A percentile compares a stretch with the other conserved stretches of the same genome.
Evolutionary conservation across 2,329 filamentous ascomycete genomes (phyloP).

Genomic region (Cercospora zeina): DNA sequence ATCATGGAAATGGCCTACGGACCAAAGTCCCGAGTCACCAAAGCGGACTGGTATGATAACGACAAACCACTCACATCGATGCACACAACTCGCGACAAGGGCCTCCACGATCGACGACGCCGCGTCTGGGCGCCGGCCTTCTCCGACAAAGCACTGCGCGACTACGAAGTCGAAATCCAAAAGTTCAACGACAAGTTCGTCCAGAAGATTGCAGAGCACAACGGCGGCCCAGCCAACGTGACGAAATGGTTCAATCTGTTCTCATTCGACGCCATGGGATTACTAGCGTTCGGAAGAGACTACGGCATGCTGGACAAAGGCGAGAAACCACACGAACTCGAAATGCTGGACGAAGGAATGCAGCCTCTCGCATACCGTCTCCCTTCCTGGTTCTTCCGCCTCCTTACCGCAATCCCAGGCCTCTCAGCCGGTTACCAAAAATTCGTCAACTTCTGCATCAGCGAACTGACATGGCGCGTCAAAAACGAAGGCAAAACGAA

Average conservation of each 20-base stretch:
- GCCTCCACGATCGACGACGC: constrained; percentile 45
- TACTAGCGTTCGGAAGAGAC: constrained; percentile 47
- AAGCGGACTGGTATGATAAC: constrained; percentile 47
- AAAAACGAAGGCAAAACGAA: constrained; percentile 33
- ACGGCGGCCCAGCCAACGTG: constrained; percentile 41
- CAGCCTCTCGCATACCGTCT: constrained; percentile 35
- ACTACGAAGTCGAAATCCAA: constrained; percentile 46
- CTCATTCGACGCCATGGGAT: constrained; percentile 51
- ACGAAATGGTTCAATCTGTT: constrained; percentile 48
- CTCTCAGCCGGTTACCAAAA: constrained; percentile 39
- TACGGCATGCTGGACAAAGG: constrained; percentile 46
- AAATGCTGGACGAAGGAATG: constrained; percentile 43
- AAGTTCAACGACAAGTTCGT: constrained; percentile 44
- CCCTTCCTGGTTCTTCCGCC: constrained; percentile 43
- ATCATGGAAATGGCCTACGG: constrained; percentile 45
- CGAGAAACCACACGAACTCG: constrained; percentile 41
- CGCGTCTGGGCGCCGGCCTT: constrained; percentile 48
- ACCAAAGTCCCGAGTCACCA: constrained; percentile 44
- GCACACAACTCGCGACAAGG: constrained; percentile 43
- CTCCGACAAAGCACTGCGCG: constrained; percentile 45
- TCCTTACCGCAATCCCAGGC: constrained; percentile 42
- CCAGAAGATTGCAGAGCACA: constrained; percentile 35
- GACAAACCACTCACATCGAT: constrained; percentile 43
- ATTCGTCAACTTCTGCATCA: constrained; percentile 44
- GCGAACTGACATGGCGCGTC: constrained; percentile 41